Evolutionary conservation across 1,284 basidiomycete species (phyloP).

Genomic region (Singerocomus inundabilis): DNA sequence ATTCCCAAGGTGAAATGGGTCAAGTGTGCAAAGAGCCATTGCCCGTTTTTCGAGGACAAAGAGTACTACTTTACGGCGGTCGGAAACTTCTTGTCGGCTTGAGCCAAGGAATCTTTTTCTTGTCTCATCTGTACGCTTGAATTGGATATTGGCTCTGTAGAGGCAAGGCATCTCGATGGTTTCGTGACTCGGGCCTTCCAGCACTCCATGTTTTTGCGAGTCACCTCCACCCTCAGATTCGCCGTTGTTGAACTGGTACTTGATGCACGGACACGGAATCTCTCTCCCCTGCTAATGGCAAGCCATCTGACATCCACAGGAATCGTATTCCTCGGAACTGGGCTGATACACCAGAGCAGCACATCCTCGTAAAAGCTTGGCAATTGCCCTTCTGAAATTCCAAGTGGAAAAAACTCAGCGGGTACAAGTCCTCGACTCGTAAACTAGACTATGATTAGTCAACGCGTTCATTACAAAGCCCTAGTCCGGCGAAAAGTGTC

Average conservation of each 20-base stretch:
- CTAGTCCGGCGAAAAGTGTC: not conserved
- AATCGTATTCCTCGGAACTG: not conserved
- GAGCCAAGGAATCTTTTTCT: not conserved
- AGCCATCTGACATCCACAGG: not conserved
- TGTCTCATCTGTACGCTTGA: not conserved
- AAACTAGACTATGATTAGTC: conserved; percentile 5
- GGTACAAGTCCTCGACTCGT: not conserved
- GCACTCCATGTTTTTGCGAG: not conserved
- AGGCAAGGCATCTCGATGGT: not conserved
- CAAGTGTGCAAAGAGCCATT: conserved; percentile 33
- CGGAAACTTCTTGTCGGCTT: conserved; percentile 13
- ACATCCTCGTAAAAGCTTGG: no score
- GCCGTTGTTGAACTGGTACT: not conserved
- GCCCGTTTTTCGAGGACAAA: conserved; percentile 32
- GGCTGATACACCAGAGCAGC: not conserved
- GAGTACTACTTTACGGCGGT: conserved; percentile 25
- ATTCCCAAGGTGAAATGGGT: conserved; percentile 35
- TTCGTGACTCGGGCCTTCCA: not conserved
- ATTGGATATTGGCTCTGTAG: not conserved
- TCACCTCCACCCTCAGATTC: not conserved
- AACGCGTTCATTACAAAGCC: conserved; percentile 1
- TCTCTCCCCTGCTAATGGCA: no score
- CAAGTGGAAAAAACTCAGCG: no score
- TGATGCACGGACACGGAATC: no score
- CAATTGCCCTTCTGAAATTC: no score